Evolutionary conservation across 257 asterid genomes (phyloP).

Genomic region (Ligustrum vulgare): DNA sequence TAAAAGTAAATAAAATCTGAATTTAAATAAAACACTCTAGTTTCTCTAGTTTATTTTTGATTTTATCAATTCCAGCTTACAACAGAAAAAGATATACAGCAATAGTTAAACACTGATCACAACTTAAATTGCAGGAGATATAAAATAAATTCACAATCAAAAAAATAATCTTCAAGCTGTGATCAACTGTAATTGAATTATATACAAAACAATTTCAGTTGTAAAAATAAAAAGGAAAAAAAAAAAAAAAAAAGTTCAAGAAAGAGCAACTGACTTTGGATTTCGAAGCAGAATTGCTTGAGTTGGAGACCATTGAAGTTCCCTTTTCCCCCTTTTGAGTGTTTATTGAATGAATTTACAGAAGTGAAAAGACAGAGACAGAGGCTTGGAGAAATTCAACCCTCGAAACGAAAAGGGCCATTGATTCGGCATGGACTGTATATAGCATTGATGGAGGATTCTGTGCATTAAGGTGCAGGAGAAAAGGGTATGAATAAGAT

Average conservation of each 20-base stretch:
- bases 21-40: background rate
- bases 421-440: conserved; percentile 30
- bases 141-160: background rate
- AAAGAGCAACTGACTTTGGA: conserved; percentile 32
- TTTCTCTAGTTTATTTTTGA: background rate
- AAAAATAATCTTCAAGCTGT: conserved; percentile 22
- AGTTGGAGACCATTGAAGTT: conserved; percentile 37
- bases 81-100: background rate
- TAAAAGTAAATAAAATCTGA: background rate
- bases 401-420: conserved; percentile 10
- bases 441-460: background rate
- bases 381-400: conserved; percentile 10
- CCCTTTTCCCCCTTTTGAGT: background rate
- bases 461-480: background rate
- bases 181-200: conserved; percentile 14
- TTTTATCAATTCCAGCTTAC: background rate
- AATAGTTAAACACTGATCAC: background rate
- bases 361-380: conserved; percentile 26
- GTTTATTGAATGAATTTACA: background rate
- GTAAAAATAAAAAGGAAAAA: background rate
- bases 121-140: background rate
- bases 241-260: background rate
- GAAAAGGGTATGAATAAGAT: background rate
- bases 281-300: conserved; percentile 25
- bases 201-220: background rate